phyloP scores from a whole-genome alignment of 495 filamentous ascomycete genomes.

The Sordaria brevicollis region DNA sequence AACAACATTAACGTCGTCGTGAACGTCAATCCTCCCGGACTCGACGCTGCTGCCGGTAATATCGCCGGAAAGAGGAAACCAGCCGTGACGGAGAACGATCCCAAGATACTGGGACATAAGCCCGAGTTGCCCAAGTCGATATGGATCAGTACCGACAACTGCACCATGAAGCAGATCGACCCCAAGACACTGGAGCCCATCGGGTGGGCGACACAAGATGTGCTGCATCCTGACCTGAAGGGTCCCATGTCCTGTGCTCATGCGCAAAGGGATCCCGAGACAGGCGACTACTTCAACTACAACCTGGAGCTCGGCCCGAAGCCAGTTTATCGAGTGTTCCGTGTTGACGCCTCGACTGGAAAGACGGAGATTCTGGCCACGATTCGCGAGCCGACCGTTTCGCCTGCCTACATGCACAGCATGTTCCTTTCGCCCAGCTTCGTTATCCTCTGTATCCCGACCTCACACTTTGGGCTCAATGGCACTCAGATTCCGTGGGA shows the following conservation, averaged over 20 bases:
- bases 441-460: conserved; percentile 55
- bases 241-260: conserved; percentile 57
- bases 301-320: conserved; percentile 45
- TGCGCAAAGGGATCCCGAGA: conserved; percentile 56
- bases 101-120: conserved; percentile 2
- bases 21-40: conserved; percentile 36
- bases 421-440: conserved; percentile 55
- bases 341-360: conserved; percentile 46
- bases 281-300: conserved; percentile 70
- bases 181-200: conserved; percentile 63
- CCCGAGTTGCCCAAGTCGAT: conserved; percentile 33
- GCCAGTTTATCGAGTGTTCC: conserved; percentile 53
- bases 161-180: conserved; percentile 47
- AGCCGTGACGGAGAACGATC: neutral
- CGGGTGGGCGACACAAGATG: conserved; percentile 42
- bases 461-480: conserved; percentile 34
- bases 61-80: neutral
- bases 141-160: conserved; percentile 51
- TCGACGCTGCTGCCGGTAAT: conserved; percentile 35
- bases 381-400: conserved; percentile 35
- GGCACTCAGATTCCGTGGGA: conserved; percentile 45
- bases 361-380: conserved; percentile 61
- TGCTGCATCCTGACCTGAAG: conserved; percentile 54
- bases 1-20: conserved; percentile 53
- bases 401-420: conserved; percentile 61